Conservation (phyloP, 1,139 yeast genomes). For the Taphrina wiesneri region DNA sequence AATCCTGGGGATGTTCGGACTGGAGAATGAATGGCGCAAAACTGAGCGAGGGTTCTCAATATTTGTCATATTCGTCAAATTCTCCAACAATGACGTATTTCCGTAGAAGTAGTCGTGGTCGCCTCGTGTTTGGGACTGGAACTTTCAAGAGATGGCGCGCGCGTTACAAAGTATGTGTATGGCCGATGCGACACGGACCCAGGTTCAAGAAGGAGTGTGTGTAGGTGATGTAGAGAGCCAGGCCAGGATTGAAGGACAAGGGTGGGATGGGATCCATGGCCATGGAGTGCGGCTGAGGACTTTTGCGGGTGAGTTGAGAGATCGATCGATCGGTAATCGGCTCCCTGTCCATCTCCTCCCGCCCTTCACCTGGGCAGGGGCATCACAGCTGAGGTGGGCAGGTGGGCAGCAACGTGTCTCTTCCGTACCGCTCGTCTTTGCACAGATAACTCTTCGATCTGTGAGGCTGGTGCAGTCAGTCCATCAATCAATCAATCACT, state of each 20-base stretch:
- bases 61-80: neutral
- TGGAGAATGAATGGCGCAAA: slow-evolving; percentile 1
- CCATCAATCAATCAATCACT: too few species aligned
- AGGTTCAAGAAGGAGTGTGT: too few species aligned
- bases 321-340: neutral
- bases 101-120: neutral
- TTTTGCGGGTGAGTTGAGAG: neutral
- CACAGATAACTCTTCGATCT: neutral
- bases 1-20: neutral
- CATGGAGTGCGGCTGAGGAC: neutral
- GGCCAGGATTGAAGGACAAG: too few species aligned
- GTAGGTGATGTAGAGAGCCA: too few species aligned
- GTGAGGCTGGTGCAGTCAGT: neutral
- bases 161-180: too few species aligned
- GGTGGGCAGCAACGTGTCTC: too few species aligned
- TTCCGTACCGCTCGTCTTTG: neutral
- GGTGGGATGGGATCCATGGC: too few species aligned
- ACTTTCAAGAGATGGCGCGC: too few species aligned
- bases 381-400: too few species aligned
- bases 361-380: too few species aligned
- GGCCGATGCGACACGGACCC: too few species aligned
- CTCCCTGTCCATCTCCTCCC: neutral
- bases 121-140: neutral
- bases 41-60: neutral
- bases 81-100: neutral